Conservation (phyloP, 768 basidiomycete species). For the Baorangia bicolor region DNA sequence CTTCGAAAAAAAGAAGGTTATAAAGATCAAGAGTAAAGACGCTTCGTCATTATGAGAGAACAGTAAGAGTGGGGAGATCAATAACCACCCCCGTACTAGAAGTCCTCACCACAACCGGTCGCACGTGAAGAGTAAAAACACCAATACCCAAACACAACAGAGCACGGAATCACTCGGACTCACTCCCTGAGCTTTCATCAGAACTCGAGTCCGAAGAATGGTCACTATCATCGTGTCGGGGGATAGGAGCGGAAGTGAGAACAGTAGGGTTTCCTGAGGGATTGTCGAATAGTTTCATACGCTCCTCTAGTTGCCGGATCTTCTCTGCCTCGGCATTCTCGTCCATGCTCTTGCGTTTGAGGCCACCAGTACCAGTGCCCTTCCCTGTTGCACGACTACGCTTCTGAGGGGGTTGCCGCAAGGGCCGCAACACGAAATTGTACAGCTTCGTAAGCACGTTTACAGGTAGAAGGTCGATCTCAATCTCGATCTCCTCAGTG, state of each 20-base stretch:
- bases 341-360: slow-evolving; percentile 95
- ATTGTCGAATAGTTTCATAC: slow-evolving; percentile 81
- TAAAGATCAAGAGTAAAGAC: slow-evolving; percentile 38
- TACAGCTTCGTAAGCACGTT: slow-evolving; percentile 89
- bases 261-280: slow-evolving; percentile 41
- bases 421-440: slow-evolving; percentile 87
- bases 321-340: slow-evolving; percentile 95
- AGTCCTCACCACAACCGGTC: slow-evolving; percentile 25
- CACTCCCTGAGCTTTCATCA: slow-evolving; percentile 79
- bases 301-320: slow-evolving; percentile 87
- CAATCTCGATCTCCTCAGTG: slow-evolving; percentile 97
- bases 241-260: slow-evolving; percentile 36
- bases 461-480: slow-evolving; percentile 90
- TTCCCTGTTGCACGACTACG: slow-evolving; percentile 64
- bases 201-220: slow-evolving; percentile 80
- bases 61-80: slow-evolving; percentile 24
- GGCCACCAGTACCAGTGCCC: slow-evolving; percentile 83
- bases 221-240: slow-evolving; percentile 53
- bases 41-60: slow-evolving; percentile 25
- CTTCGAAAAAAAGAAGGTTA: slow-evolving; percentile 30
- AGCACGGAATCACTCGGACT: slow-evolving; percentile 61
- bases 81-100: slow-evolving; percentile 14
- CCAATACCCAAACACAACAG: slow-evolving; percentile 12
- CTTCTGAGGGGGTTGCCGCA: slow-evolving; percentile 64
- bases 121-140: slow-evolving; percentile 13